phyloP scores from a whole-genome alignment of 257 asterid species.

The Rubia yunnanensis region DNA sequence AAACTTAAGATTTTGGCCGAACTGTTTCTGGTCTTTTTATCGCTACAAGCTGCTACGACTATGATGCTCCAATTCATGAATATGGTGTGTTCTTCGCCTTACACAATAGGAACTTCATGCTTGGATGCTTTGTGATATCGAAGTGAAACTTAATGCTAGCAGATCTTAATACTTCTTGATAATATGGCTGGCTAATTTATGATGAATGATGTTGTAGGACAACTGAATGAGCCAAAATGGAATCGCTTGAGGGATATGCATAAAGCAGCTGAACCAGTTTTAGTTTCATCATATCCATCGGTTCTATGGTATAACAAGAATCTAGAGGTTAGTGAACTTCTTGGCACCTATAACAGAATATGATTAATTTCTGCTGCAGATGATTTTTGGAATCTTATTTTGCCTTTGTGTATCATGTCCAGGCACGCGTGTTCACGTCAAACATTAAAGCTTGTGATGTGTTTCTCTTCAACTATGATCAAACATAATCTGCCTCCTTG shows the following conservation, averaged over 20 bases:
- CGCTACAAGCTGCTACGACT: conserved; percentile 84
- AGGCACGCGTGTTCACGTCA: conserved; percentile 78
- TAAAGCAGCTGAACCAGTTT: conserved; percentile 80
- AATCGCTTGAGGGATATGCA: conserved; percentile 78
- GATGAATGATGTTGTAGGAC: conserved; percentile 34
- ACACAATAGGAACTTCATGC: background rate
- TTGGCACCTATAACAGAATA: background rate
- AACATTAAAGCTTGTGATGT: conserved; percentile 71
- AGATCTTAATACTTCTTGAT: background rate
- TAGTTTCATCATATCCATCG: conserved; percentile 70
- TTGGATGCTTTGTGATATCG: background rate
- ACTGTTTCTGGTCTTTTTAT: conserved; percentile 71
- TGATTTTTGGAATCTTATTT: background rate
- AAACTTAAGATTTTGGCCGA: conserved; percentile 80
- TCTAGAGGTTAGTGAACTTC: conserved; percentile 52
- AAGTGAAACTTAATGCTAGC: background rate
- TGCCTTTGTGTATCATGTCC: conserved; percentile 9
- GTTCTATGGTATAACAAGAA: conserved; percentile 76
- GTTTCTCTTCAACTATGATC: conserved; percentile 70
- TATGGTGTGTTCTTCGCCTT: conserved; percentile 43
- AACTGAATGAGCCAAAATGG: conserved; percentile 63
- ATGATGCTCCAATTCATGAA: conserved; percentile 89
- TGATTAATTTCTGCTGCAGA: background rate
- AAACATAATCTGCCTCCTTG: conserved; percentile 73
- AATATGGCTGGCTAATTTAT: too few relatives aligned